Evolutionary conservation across 306 rosid genomes (phyloP).

Genomic region (Corylus heterophylla): DNA sequence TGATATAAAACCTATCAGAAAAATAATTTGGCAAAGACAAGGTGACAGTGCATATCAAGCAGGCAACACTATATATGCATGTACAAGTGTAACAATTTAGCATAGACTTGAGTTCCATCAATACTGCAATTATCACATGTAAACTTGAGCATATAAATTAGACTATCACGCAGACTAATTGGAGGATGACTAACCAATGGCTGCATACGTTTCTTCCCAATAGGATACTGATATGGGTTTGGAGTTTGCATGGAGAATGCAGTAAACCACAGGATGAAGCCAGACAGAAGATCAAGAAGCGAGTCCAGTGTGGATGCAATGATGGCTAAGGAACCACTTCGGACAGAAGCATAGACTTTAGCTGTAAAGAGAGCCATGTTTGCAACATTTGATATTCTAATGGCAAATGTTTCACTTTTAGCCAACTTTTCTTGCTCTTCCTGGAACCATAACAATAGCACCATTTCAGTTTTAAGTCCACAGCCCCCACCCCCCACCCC

Average conservation of each 20-base stretch:
- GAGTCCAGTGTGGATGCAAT: conserved; percentile 98
- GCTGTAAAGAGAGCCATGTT: conserved; percentile 90
- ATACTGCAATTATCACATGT: not conserved
- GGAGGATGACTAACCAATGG: conserved; percentile 71
- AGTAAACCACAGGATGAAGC: conserved; percentile 98
- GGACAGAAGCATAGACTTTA: conserved; percentile 86
- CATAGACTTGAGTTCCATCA: not conserved
- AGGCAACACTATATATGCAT: not conserved
- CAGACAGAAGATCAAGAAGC: conserved; percentile 94
- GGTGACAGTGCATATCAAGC: not conserved
- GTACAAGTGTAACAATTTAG: not conserved
- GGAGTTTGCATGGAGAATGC: conserved; percentile 99
- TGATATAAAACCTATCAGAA: not conserved
- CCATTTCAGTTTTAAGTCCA: conserved; percentile 14
- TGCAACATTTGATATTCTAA: conserved; percentile 84
- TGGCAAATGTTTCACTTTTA: conserved; percentile 86
- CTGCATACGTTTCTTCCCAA: conserved; percentile 96
- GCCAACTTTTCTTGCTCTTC: conserved; percentile 87
- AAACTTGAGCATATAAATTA: not conserved
- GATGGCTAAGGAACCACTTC: conserved; percentile 96
- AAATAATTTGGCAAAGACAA: not conserved
- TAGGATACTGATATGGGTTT: conserved; percentile 93
- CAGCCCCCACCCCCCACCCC: not conserved
- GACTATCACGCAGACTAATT: not conserved
- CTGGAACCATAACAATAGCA: conserved; percentile 42